These are phyloP conservation scores for Phaeosphaeriaceae sp. DNA, from an alignment of 2,329 filamentous ascomycete species.

Conservation along the genomic window DNA sequence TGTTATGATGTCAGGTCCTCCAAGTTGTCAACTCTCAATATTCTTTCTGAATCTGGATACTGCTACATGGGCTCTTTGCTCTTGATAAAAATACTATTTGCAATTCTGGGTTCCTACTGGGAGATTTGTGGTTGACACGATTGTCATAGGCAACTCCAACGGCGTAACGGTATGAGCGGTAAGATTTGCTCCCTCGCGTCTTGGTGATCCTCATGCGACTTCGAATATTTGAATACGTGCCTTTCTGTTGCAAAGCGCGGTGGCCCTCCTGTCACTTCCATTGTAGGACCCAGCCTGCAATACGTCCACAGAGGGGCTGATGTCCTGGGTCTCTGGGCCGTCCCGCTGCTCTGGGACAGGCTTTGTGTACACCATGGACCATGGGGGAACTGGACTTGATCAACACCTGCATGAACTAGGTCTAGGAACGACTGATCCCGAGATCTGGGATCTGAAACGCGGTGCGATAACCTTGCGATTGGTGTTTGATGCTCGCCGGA, in stretches of 20 bases:
- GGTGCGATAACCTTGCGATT: slow-evolving; percentile 14
- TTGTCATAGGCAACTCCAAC: too few species aligned
- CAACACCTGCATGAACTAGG: slow-evolving; percentile 12
- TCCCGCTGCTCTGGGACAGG: not conserved
- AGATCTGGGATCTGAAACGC: slow-evolving; percentile 25
- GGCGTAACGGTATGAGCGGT: too few species aligned
- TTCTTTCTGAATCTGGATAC: not conserved
- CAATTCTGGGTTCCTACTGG: too few species aligned
- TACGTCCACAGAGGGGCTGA: too few species aligned
- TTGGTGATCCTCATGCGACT: too few species aligned
- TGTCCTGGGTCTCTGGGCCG: not conserved
- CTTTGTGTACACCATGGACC: slow-evolving; percentile 1
- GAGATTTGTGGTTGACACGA: too few species aligned
- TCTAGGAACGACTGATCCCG: slow-evolving; percentile 22
- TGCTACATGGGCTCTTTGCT: not conserved
- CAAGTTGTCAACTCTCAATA: not conserved
- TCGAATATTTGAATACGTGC: too few species aligned
- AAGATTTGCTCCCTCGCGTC: too few species aligned
- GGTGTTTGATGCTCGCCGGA: slow-evolving; percentile 19
- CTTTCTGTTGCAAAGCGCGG: too few species aligned
- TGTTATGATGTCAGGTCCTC: not conserved
- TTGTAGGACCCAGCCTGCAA: too few species aligned
- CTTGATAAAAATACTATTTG: not conserved
- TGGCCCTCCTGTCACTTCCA: too few species aligned
- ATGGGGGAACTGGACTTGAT: slow-evolving; percentile 3